These are phyloP conservation scores for Geotrichum fermentans DNA, from an alignment of 1,139 yeast genomes.

Conservation along the genomic window DNA sequence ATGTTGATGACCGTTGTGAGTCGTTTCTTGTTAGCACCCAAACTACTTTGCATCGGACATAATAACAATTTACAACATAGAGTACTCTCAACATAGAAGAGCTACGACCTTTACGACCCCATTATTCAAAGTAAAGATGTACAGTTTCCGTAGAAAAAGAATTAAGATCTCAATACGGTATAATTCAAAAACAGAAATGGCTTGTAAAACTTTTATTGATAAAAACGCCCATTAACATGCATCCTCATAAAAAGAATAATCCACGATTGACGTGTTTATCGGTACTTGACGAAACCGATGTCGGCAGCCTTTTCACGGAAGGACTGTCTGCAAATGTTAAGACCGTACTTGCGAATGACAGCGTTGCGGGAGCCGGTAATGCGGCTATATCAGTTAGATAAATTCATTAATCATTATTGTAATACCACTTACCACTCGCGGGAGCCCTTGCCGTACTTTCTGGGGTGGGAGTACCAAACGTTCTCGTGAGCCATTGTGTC, in stretches of 20 bases:
- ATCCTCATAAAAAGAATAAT: constrained; percentile 6
- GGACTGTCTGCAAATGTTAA: constrained; percentile 99
- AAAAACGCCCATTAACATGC: constrained; percentile 5
- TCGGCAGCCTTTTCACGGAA: constrained; percentile 99
- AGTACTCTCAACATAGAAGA: too few species aligned
- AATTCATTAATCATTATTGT: not conserved
- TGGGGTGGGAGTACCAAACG: constrained; percentile 99
- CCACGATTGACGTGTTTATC: constrained; percentile 45
- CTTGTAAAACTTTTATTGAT: constrained; percentile 1
- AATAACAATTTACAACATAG: too few species aligned
- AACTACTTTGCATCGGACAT: too few species aligned
- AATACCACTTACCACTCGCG: constrained; percentile 66
- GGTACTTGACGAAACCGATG: constrained; percentile 98
- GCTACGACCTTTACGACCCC: too few species aligned
- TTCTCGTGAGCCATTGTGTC: constrained; percentile 97
- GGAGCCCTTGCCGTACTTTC: constrained; percentile 99
- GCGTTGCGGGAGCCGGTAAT: constrained; percentile 98
- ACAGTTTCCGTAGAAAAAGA: too few species aligned
- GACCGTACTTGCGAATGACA: constrained; percentile 99
- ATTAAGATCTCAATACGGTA: too few species aligned
- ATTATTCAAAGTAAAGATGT: too few species aligned
- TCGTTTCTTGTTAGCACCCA: too few species aligned
- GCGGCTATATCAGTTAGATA: constrained; percentile 47
- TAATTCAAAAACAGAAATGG: not conserved
- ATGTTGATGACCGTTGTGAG: too few species aligned